These are phyloP conservation scores for Zygosaccharomyces gambellarensis DNA, from an alignment of 805 yeast genomes.

Conservation along the genomic window DNA sequence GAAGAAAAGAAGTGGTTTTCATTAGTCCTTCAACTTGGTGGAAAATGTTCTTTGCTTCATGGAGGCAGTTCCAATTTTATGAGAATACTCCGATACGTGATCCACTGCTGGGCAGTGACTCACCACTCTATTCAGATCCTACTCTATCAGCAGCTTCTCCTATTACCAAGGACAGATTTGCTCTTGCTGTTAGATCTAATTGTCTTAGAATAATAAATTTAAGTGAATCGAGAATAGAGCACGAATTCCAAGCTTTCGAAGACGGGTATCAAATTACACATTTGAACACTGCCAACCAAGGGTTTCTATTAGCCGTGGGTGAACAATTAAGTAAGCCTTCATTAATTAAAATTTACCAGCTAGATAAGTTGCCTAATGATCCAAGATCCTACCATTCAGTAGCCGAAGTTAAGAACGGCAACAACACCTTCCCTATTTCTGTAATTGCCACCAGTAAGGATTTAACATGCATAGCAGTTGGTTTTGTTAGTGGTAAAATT, in stretches of 20 bases:
- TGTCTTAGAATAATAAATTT: constrained; percentile 52
- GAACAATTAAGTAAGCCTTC: constrained; percentile 70
- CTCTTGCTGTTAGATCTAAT: constrained; percentile 53
- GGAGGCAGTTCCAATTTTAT: constrained; percentile 86
- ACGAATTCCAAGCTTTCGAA: constrained; percentile 60
- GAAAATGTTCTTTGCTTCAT: constrained; percentile 33
- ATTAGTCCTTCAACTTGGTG: background rate
- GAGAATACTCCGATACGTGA: constrained; percentile 80
- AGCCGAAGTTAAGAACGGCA: constrained; percentile 62
- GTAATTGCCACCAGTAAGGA: constrained; percentile 25
- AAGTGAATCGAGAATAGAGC: constrained; percentile 41
- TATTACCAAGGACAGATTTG: constrained; percentile 46
- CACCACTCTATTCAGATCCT: constrained; percentile 76
- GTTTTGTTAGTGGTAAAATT: constrained; percentile 59
- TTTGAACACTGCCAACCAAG: constrained; percentile 44
- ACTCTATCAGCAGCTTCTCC: constrained; percentile 60
- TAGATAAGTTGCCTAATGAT: constrained; percentile 43
- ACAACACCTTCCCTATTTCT: constrained; percentile 67
- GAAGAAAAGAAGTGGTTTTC: too few relatives aligned
- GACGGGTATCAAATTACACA: constrained; percentile 59
- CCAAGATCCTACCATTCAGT: constrained; percentile 50
- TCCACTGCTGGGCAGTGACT: constrained; percentile 59
- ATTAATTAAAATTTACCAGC: constrained; percentile 66
- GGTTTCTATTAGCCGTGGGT: constrained; percentile 63
- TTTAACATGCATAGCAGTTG: constrained; percentile 27